Evolutionary conservation across 75 land plant species (phyloP), one percentile per base, ranked within the genome.

Genomic region (Ceratopteris richardii): DNA sequence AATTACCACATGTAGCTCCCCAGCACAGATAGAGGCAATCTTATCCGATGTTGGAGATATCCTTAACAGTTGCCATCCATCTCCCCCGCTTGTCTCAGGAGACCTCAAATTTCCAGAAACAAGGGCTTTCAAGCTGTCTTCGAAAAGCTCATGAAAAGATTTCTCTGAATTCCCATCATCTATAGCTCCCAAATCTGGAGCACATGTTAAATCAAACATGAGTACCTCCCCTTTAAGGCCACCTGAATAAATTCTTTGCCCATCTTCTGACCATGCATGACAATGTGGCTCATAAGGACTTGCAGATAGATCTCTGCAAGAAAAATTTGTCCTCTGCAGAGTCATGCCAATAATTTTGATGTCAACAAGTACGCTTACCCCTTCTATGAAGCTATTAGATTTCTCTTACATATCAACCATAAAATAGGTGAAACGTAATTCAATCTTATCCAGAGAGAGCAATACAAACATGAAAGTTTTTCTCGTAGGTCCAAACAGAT

Each of bases 181-280:
- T 41, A 54, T 26, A 3, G 29, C 43, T 61, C 1, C 24, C 13
- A 33, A 22, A 0, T 44, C 25, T 6, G 56, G 46, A 1, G 46
- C 21, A 7, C 1, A 21, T 48, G 56, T 52, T 0, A 54, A 47
- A 44, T 68, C 57, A 52, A 61, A 60, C 30, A 50, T 24, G 16
- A 68, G 56, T 24, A 68, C 56, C 33, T 68, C 57, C 6, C 71
- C 71, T 6, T 61, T 21, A 28, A 61, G 12, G 21, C 71, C 18
- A 30, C 71, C 71, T 25, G 28, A 30, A 28, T 68, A 68, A 2
- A 68, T 22, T 11, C 25, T 40, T 0, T 68, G 53, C 28, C 71
- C 65, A 31, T 40, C 53, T 11, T 61, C 29, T 40, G 66, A 61
- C 71, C 71, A 68, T 29, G 28, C 31, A 51, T 68, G 71, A 53